Evolutionary conservation across 2,329 filamentous ascomycete genomes (phyloP), one percentile per base, ranked within the genome.

Genomic region (Plenodomus lindquistii): DNA sequence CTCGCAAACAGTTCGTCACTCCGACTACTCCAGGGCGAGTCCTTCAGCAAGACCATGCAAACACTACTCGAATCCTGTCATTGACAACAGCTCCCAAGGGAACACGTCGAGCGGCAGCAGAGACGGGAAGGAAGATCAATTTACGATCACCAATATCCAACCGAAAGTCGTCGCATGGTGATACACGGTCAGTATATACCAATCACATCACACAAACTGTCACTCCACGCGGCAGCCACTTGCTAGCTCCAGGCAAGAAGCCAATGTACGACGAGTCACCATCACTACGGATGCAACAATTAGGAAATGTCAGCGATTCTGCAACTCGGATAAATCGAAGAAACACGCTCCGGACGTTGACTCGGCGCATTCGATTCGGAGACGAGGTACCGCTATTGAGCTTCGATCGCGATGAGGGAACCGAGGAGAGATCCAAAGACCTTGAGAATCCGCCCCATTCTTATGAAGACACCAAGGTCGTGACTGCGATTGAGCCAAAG

Each of bases 221-320:
- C 37, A 44, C 39, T 41, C 46, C 53, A 57, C 48, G 53, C 52
- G 52, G 47, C 40, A 53, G 46, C 45, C 44, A 52, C 45, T 48
- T 17, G 29, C 31, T 46, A 55, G 42, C 37, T 20, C 18, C 16
- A 22, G 31, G 15, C 37, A 37, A 52, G 10, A 18, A 37, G 27
- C 40, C 39, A 31, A 40, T 19, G 54, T 59, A 46, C 49, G 45
- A 63, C 52, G 37, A 18, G 35, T 41, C 46, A 53, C 49, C 39
- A 48, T 57, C 53, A 55, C 54, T 47, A 42, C 51, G 51, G 50
- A 46, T 59, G 45, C 54, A 55, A 53, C 56, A 44, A 47, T 29
- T 18, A 46, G 18, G 10, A n/a, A 7, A 13, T 31, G 10, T 16
- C 3, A n/a, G 52, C 19, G 19, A 31, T 9, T 13, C 44, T 40